Evolutionary conservation across 306 rosid genomes (phyloP), one percentile per base, ranked within the genome.

Genomic region (Rosa rugosa): DNA sequence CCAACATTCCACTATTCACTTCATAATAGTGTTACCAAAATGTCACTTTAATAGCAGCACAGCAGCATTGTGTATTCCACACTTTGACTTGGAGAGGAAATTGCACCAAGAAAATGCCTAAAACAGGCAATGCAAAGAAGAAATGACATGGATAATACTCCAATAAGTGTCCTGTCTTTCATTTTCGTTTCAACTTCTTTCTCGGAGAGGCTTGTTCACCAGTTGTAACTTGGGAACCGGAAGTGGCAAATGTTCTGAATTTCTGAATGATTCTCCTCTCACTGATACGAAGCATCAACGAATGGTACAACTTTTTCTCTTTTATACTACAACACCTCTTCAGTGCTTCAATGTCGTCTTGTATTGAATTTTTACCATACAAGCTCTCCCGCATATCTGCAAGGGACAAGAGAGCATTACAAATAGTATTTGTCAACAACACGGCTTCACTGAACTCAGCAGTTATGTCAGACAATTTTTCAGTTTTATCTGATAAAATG

Each of bases 241-340:
- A 50, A 79, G 78, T 79, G 75, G 89, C 96, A 82, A 81, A 89
- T 47, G 62, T 67, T 84, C 90, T 85, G 56, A 91, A 88, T 82
- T 85, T 92, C 77, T 75, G 73, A 79, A 94, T 91, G 77, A 94
- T 87, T 80, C 41, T 86, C 83, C 97, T 87, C 89, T 94, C 99
- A 53, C 94, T 83, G 60, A 89, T 84, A 11, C 89, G 89, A 76
- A 92, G 88, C 84, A 85, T 67, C 89, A 85, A 83, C 80, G 99
- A 92, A 79, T 92, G 91, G 89, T 84, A 90, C 71, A 85, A 36
- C 83, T 91, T 92, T 77, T 49, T 89, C 60, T 91, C 95, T 63
- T 42, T 69, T 59, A 77, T 47, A 51, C 83, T 69, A 73, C 87
- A 46, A 78, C 80, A 86, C 78, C 77, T 93, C 59, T 41, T 78